Evolutionary conservation across 495 filamentous ascomycete species (phyloP).

Genomic region (Ascobolus immersus): DNA sequence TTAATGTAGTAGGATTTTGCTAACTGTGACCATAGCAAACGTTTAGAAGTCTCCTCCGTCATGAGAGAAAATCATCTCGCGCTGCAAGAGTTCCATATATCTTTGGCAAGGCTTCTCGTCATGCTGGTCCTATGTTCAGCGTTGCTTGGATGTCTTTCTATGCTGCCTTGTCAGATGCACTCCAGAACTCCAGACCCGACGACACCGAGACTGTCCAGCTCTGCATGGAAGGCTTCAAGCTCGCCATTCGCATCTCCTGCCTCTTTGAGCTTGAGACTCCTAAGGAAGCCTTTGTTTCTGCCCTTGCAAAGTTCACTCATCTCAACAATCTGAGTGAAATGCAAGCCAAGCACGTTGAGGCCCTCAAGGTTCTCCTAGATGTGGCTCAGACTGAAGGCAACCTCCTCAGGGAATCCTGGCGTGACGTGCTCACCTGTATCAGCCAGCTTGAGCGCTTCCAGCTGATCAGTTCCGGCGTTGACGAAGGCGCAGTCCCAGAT

Average conservation of each 20-base stretch:
- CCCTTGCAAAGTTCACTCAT: slow-evolving; percentile 78
- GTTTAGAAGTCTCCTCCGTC: slow-evolving; percentile 69
- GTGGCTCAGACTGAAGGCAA: slow-evolving; percentile 84
- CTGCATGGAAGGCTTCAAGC: slow-evolving; percentile 84
- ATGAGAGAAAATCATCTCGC: slow-evolving; percentile 48
- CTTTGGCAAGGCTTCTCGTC: slow-evolving; percentile 70
- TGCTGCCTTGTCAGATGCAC: slow-evolving; percentile 69
- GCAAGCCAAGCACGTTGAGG: slow-evolving; percentile 87
- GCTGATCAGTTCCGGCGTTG: slow-evolving; percentile 77
- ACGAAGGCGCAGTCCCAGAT: slow-evolving; percentile 76
- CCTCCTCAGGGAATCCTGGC: slow-evolving; percentile 66
- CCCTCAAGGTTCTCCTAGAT: slow-evolving; percentile 68
- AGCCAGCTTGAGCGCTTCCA: slow-evolving; percentile 91
- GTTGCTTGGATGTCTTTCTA: slow-evolving; percentile 99
- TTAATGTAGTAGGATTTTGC: neutral
- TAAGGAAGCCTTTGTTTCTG: slow-evolving; percentile 78
- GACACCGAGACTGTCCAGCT: slow-evolving; percentile 72
- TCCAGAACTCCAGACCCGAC: slow-evolving; percentile 73
- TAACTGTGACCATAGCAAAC: slow-evolving; percentile 39
- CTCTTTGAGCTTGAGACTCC: slow-evolving; percentile 78
- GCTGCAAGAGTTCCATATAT: slow-evolving; percentile 53
- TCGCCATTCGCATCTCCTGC: slow-evolving; percentile 77
- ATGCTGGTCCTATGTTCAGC: slow-evolving; percentile 96
- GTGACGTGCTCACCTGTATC: slow-evolving; percentile 82
- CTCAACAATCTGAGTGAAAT: slow-evolving; percentile 88